Evolutionary conservation across 129 eudicot species (phyloP), one percentile per base, ranked within the genome.

Genomic region (Silybum marianum): DNA sequence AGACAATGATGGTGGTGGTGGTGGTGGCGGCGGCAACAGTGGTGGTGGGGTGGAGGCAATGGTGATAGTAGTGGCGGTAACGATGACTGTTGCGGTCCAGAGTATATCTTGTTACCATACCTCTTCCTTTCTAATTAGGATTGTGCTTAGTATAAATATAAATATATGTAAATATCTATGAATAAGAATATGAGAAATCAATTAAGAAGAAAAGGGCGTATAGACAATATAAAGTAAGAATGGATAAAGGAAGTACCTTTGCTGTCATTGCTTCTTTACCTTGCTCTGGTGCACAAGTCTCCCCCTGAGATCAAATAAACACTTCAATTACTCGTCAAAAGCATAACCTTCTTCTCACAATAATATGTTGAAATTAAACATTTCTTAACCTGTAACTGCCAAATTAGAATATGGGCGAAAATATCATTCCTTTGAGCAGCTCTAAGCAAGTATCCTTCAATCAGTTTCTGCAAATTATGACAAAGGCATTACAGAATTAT

Each of bases 401-500:
- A 96, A 84, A 96, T 96, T 75, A 96, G 91, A 73, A 96, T 93
- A 90, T 96, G 99, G n/a, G 99, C 95, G 81, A 96, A 96, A 75
- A 96, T 82, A 83, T 96, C 97, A 88, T 97, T 93, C 85, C 99
- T 89, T 66, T 96, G 99, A 81, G 99, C 92, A 78, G 99, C 99
- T 89, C 99, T 90, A 72, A 93, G 97, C 89, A 96, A 86, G 86
- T 96, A 96, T 46, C 95, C 98, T 92, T 96, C 98, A 60, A 96
- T 92, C 80, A 96, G 86, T 73, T 73, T 84, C 99, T 96, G 94
- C 85, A 89, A 81, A 62, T 65, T 48, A 30, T 81, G 70, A 9
- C 46, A 68, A 68, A 23, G 9, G 82, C n/a, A 76, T 24, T 82
- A 75, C 65, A 51, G 28, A 68, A 67, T 75, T 67, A 67, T 34